Base-by-base conservation (phyloP, 768 basidiomycete species). In the Ramaria sp. region DNA sequence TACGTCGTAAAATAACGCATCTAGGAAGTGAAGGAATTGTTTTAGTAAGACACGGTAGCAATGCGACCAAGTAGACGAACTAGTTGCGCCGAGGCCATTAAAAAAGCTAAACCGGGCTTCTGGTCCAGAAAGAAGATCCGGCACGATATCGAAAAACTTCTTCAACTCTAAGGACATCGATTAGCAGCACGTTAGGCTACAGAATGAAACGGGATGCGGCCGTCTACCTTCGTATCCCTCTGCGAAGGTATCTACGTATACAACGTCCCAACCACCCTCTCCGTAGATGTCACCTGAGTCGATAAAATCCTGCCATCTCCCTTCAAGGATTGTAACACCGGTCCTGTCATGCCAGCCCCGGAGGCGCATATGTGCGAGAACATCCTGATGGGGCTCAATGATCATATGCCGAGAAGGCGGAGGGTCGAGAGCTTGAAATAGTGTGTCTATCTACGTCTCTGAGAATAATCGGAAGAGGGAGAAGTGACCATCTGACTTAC, bases 11-110 rank as follows among this genome's bases (percentile, higher is more conserved):
- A 94, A 92, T 7, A 86, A 72, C 0, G 84, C 75, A 71, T 94
- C 92, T 95, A 64, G 42, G 13, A 20, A 7, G 50, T 53, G 45
- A 27, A 48, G 39, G 30, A 55, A 45, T 48, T 34, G 31, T 17
- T 24, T 41, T 22, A 39, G 6, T 42, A 27, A 24, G 31, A 4
- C 17, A 15, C n/a, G 54, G 33, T 51, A 46, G 31, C 2, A 22
- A 31, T 7, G 30, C 47, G 13, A 37, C 34, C 9, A 62, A 46
- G 63, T 53, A 7, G 22, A 72, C 85, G 67, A 65, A 88, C 91
- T 92, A 7, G 92, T 97, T 31, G 94, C 95, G 15, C 91, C 96
- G 9, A 99, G 78, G 12, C 96, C 96, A 65, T 99, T 91, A 78
- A 98, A 99, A 71, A 98, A 99, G 59, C 91, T 86, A 67, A 94